These are phyloP conservation scores for Coemansia interrupta DNA, from an alignment of 192 early-diverging fungal species.

Conservation along the genomic window DNA sequence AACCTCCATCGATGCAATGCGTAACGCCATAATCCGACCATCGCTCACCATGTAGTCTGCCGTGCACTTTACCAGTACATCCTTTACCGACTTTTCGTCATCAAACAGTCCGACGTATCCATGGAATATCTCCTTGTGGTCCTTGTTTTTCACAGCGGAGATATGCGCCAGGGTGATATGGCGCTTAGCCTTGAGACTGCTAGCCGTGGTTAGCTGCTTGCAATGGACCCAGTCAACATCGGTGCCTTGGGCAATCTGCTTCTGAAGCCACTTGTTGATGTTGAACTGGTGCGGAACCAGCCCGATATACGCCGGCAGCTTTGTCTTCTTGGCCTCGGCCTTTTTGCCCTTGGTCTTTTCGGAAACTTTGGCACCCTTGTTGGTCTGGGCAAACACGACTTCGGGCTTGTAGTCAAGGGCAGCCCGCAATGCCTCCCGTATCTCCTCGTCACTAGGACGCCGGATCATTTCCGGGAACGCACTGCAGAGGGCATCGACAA, in stretches of 20 bases:
- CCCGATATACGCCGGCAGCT: slow-evolving; percentile 20
- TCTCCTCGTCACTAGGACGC: slow-evolving; percentile 45
- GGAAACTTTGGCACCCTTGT: background rate
- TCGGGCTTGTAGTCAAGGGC: slow-evolving; percentile 49
- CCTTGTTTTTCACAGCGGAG: slow-evolving; percentile 13
- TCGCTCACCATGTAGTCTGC: slow-evolving; percentile 59
- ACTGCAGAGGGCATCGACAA: slow-evolving; percentile 48
- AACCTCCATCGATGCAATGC: slow-evolving; percentile 23
- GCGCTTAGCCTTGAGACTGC: slow-evolving; percentile 13
- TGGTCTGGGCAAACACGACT: slow-evolving; percentile 18
- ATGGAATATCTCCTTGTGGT: slow-evolving; percentile 28
- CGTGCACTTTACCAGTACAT: slow-evolving; percentile 3
- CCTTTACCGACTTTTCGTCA: slow-evolving; percentile 16
- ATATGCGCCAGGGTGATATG: slow-evolving; percentile 59
- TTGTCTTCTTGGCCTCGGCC: background rate
- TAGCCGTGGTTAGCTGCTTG: slow-evolving; percentile 6
- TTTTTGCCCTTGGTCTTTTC: slow-evolving; percentile 12
- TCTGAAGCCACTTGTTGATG: slow-evolving; percentile 18
- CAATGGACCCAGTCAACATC: slow-evolving; percentile 22
- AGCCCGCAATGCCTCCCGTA: slow-evolving; percentile 54
- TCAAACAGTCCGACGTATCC: slow-evolving; percentile 24
- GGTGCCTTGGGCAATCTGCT: slow-evolving; percentile 9
- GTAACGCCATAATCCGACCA: slow-evolving; percentile 36
- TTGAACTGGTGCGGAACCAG: slow-evolving; percentile 23
- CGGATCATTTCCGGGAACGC: slow-evolving; percentile 37